Evolutionary conservation across 176 grass and related monocot genomes (phyloP), one percentile per base, ranked within the genome.

Genomic region (Phoenix dactylifera): DNA sequence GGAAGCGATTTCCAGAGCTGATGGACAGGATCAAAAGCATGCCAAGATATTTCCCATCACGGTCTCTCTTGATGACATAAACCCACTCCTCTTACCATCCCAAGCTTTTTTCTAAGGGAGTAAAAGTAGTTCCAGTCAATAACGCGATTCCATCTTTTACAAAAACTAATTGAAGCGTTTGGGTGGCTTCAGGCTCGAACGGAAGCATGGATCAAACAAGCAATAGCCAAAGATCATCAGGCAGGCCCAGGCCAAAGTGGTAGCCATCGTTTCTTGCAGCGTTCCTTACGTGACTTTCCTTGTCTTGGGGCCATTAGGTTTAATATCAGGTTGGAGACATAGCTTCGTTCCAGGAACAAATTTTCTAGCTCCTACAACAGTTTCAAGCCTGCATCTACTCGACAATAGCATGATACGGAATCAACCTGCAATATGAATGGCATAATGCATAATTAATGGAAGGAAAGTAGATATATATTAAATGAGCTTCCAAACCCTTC

Each of bases 151-250:
- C 80, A 87, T 58, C 80, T 66, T 83, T 77, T 95, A 78, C 83
- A 82, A 30, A 95, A 30, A 95, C 91, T 53, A 95, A 61, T 16
- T 80, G 67, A 49, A 90, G 66, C n/a, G 74, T 76, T 87, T 19
- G 76, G 80, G 68, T 90, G 86, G n/a, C n/a, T 35, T 76, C 80
- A 4, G 57, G 57, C 56, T 75, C 83, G 86, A 60, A n/a, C n/a
- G 86, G 80, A 48, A 89, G n/a, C 83, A 15, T 86, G 77, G 63
- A 95, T 84, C 26, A 95, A 63, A 70, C 91, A 95, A 53, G 80
- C 79, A 76, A 95, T 83, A 52, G 91, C 91, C n/a, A n/a, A 49
- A 95, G 68, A 76, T 95, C 91, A 64, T 95, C 91, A 58, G 91
- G 91, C 49, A 95, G 83, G 67, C 91, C 91, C 86, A 75, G 91